Evolutionary conservation across 768 basidiomycete species (phyloP).

Genomic region (Exsudoporus frostii): DNA sequence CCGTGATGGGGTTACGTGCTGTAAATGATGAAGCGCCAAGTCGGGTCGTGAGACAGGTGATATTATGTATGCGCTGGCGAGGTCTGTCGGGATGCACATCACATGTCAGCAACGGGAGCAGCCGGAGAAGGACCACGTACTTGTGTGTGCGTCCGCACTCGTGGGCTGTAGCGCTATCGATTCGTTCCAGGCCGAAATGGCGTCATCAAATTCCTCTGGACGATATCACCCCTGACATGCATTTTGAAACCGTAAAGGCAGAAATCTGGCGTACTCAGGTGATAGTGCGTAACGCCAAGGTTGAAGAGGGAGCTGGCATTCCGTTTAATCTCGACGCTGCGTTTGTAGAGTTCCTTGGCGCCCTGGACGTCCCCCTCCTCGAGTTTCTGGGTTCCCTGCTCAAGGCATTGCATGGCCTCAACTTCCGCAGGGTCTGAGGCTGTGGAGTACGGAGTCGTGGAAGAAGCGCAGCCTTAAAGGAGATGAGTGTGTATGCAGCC

Average conservation of each 20-base stretch:
- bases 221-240: conserved; percentile 13
- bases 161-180: conserved; percentile 77
- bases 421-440: conserved; percentile 78
- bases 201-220: conserved; percentile 83
- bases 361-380: conserved; percentile 83
- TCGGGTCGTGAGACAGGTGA: conserved; percentile 77
- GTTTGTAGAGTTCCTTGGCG: conserved; percentile 72
- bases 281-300: conserved; percentile 85
- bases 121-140: conserved; percentile 43
- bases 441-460: conserved; percentile 77
- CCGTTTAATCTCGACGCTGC: conserved; percentile 77
- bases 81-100: conserved; percentile 47
- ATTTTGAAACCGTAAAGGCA: conserved; percentile 13
- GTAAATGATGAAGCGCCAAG: conserved; percentile 81
- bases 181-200: conserved; percentile 84
- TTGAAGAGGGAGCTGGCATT: conserved; percentile 84
- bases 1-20: conserved; percentile 44
- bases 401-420: conserved; percentile 75
- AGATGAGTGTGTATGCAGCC: neutral
- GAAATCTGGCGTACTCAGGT: conserved; percentile 60
- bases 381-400: conserved; percentile 78
- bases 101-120: conserved; percentile 20
- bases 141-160: conserved; percentile 85
- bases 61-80: conserved; percentile 87
- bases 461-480: conserved; percentile 67